A percentile compares a stretch with the other conserved stretches of the same genome.
Evolutionary conservation across 2,329 filamentous ascomycete genomes (phyloP).

Genomic region (Hortaea sp.): DNA sequence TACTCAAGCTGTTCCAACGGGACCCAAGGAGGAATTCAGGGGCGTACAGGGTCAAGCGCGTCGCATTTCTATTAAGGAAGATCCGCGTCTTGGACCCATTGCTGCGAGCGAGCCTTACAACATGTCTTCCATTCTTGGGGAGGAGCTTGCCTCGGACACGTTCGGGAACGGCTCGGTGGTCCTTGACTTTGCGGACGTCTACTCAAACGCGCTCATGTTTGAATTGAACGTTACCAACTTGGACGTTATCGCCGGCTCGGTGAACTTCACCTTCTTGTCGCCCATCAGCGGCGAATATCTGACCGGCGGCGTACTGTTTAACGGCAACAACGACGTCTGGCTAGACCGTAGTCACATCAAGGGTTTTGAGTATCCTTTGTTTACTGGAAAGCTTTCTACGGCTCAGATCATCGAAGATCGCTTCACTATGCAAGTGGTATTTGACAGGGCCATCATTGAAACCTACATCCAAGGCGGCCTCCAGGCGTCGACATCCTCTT

Average conservation of each 20-base stretch:
- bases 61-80: slow-evolving; percentile 41
- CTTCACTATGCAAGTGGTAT: neutral
- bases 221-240: slow-evolving; percentile 43
- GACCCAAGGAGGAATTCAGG: slow-evolving; percentile 42
- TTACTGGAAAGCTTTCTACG: slow-evolving; percentile 44
- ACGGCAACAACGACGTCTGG: slow-evolving; percentile 36
- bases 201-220: slow-evolving; percentile 45
- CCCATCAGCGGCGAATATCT: slow-evolving; percentile 41
- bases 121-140: slow-evolving; percentile 37
- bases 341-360: slow-evolving; percentile 40
- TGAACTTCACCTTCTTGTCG: slow-evolving; percentile 46
- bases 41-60: slow-evolving; percentile 45
- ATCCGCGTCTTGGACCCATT: slow-evolving; percentile 42
- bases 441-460: neutral
- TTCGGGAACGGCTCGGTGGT: slow-evolving; percentile 40
- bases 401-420: slow-evolving; percentile 5
- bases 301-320: slow-evolving; percentile 40
- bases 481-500: neutral
- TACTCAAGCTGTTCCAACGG: slow-evolving; percentile 42
- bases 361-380: slow-evolving; percentile 45
- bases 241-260: slow-evolving; percentile 25
- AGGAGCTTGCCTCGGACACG: slow-evolving; percentile 33
- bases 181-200: slow-evolving; percentile 42
- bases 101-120: slow-evolving; percentile 44
- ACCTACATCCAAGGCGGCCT: neutral